phyloP scores from a whole-genome alignment of 805 yeast species.

The Saccharomycopsis guyanensis region DNA sequence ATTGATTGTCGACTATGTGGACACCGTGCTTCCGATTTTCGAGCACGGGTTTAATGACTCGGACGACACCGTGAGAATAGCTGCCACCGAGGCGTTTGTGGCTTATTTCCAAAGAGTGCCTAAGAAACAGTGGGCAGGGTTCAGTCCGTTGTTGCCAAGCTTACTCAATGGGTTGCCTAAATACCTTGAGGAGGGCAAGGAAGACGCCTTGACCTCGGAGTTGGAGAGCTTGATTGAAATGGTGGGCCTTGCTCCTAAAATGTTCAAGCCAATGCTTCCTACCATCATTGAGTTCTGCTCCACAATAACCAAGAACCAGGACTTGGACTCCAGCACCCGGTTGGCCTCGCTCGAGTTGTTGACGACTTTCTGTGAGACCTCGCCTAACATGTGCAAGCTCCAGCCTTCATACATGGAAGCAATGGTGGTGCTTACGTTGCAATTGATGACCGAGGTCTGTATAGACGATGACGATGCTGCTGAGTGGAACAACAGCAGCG shows the following conservation, averaged over 20 bases:
- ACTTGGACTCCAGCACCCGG: conserved; percentile 71
- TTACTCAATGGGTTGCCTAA: conserved; percentile 82
- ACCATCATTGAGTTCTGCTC: conserved; percentile 81
- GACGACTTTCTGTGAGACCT: conserved; percentile 85
- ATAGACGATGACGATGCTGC: conserved; percentile 78
- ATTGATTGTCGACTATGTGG: conserved; percentile 50
- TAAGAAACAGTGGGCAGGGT: conserved; percentile 65
- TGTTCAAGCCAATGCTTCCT: conserved; percentile 86
- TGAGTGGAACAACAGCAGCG: conserved; percentile 80
- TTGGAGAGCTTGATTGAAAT: conserved; percentile 83
- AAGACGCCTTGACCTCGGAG: conserved; percentile 76
- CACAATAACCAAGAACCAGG: conserved; percentile 74
- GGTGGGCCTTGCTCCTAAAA: conserved; percentile 88
- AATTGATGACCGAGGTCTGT: conserved; percentile 90
- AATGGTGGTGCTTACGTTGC: conserved; percentile 64
- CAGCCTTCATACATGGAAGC: conserved; percentile 64
- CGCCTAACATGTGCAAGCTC: conserved; percentile 90
- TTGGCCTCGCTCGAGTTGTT: conserved; percentile 81
- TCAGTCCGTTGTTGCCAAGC: conserved; percentile 75
- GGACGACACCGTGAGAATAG: conserved; percentile 77
- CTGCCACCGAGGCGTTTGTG: conserved; percentile 88
- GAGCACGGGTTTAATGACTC: conserved; percentile 74
- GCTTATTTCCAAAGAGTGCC: conserved; percentile 81
- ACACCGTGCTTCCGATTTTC: conserved; percentile 59
- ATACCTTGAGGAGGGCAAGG: conserved; percentile 70